Evolutionary conservation across 2,329 filamentous ascomycete species (phyloP), one percentile per base, ranked within the genome.

Genomic region (Curvularia spicifera): DNA sequence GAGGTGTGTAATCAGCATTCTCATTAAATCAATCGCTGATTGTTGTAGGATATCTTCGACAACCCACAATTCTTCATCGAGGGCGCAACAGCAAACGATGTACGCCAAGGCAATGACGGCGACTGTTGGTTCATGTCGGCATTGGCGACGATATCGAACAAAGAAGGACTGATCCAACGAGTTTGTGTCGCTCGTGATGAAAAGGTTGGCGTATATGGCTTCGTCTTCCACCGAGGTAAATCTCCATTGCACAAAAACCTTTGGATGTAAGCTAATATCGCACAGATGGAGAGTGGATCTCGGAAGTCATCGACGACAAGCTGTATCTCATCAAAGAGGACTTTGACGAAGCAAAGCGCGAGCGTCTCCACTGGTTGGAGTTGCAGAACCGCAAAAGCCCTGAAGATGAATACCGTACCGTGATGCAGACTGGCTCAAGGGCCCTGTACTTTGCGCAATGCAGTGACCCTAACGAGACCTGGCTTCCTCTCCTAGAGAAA

Each of bases 261-360:
- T 6, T 46, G 50, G 48, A 56, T 51, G 53, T 49, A 31, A 43
- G 60, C 73, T 76, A 44, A 76, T 60, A 15, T 54, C 13, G 48
- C 46, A 47, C 64, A 85, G 91, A 94, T 66, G 92, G 92, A 52
- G 91, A 95, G 76, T 97, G 92, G 93, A 90, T 94, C 56, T 92
- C 93, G 67, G 93, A 91, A 57, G 93, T 97, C 61, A 87, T 97
- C 58, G 93, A 97, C 71, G 93, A 97, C 76, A 96, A 96, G 77
- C 83, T 97, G 2, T 96, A 91, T 73, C 84, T 96, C 18, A 91
- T 89, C 59, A 91, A 90, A 1, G 89, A 91, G 4, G 89, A 90
- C 71, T 96, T 91, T 80, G 91, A 96, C 64, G 90, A 91, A 52
- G 71, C 80, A 33, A 89, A 87, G 0, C 88, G 90, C 50, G 89